Base-by-base conservation (phyloP, 768 basidiomycete genomes). In the Boletus pseudopeckii region DNA sequence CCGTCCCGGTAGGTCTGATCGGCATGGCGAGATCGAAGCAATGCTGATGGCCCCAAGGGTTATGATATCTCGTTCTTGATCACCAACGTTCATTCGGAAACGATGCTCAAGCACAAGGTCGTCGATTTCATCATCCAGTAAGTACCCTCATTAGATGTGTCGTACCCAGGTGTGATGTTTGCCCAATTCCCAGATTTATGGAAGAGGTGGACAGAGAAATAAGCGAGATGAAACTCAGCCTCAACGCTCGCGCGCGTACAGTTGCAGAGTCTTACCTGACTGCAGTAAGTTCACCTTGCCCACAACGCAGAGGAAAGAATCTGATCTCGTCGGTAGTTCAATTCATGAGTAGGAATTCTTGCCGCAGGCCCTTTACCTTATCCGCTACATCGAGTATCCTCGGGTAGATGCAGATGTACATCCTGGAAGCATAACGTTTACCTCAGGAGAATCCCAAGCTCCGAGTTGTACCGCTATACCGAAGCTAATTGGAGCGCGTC, bases 81-180 rank as follows among this genome's bases (percentile, higher is more conserved):
- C 68, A 98, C 96, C 53, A 97, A 98, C 72, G 86, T 88, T 48
- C 94, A 99, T 70, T 82, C 94, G 32, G 96, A 98, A 71, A 95
- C 92, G 10, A 98, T 99, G 97, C 79, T 98, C 61, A 99, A 98
- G 75, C 97, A 99, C 74, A 98, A 98, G 77, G 89, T 99, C 48
- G 97, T 99, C 36, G 97, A 99, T 74, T 99, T 99, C 73, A 97
- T 99, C 75, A 97, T 98, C 61, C 93, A 98, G 92, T 96, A 58
- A 45, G 86, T 75, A 11, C 58, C 64, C 47, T 53, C 64, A 3
- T 20, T 48, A 48, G 55, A 42, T 44, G 28, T 46, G 15, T 39
- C 34, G 6, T 38, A 20, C 28, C 4, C 28, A 20, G 13, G 3
- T 36, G 45, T 50, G 46, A 26, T 36, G 9, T 17, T 15, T 26